Conservation (phyloP, 106 monocot genomes). For the Dendrobium catenatum region DNA sequence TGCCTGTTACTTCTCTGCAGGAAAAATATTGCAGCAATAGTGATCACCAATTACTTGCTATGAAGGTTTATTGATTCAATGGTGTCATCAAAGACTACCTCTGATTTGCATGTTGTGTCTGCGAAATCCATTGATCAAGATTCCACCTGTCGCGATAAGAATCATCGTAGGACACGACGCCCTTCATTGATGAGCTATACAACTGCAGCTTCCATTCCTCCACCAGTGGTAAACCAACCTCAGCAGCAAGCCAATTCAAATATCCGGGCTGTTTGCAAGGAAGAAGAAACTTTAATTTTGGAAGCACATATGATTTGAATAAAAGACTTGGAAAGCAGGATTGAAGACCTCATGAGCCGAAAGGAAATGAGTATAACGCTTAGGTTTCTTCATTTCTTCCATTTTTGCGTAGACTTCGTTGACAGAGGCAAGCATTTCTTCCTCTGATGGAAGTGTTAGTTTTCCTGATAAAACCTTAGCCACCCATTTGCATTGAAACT, state of each 20-base stretch:
- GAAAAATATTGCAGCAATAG: too few relatives aligned
- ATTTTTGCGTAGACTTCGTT: constrained; percentile 28
- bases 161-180: not conserved
- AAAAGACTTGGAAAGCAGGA: too few relatives aligned
- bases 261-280: constrained; percentile 5
- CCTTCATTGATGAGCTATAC: constrained; percentile 1
- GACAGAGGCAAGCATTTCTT: constrained; percentile 45
- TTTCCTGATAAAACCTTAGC: constrained; percentile 44
- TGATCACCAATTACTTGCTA: too few relatives aligned
- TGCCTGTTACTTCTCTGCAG: too few relatives aligned
- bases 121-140: constrained; percentile 1
- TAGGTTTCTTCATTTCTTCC: constrained; percentile 16
- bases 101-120: too few relatives aligned
- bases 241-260: constrained; percentile 24
- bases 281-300: not conserved
- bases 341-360: not conserved
- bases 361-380: constrained; percentile 37
- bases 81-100: too few relatives aligned
- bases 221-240: constrained; percentile 16
- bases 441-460: constrained; percentile 28
- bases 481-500: constrained; percentile 66
- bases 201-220: constrained; percentile 28
- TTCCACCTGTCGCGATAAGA: constrained; percentile 11
- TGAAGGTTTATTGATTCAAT: too few relatives aligned
- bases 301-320: too few relatives aligned